Conservation (phyloP, 2,329 filamentous ascomycete species). For the Diaporthe ilicicola region DNA sequence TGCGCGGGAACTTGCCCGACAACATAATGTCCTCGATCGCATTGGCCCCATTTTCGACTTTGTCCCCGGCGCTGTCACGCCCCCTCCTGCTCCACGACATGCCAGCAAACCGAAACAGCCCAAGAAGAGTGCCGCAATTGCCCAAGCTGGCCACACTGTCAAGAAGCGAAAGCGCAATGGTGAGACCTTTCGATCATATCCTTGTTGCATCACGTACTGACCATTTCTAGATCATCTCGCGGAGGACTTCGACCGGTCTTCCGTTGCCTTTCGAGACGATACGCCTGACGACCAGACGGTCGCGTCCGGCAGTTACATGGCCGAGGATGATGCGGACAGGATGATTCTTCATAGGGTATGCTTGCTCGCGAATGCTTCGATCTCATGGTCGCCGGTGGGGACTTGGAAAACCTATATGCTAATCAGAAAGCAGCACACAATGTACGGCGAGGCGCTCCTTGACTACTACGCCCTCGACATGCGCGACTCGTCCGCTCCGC, state of each 20-base stretch:
- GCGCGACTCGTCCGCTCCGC: slow-evolving; percentile 76
- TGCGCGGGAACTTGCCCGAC: slow-evolving; percentile 82
- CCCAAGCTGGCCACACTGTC: slow-evolving; percentile 17
- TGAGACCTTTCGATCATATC: background rate
- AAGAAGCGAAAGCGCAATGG: slow-evolving; percentile 30
- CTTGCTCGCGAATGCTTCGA: background rate
- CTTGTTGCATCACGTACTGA: slow-evolving; percentile 35
- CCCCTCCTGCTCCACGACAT: slow-evolving; percentile 93
- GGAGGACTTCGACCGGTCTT: slow-evolving; percentile 69
- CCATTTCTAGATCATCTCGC: slow-evolving; percentile 46
- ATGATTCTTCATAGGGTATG: slow-evolving; percentile 57
- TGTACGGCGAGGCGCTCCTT: slow-evolving; percentile 91
- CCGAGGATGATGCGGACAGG: slow-evolving; percentile 79
- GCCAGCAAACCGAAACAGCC: slow-evolving; percentile 84
- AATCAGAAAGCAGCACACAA: slow-evolving; percentile 83
- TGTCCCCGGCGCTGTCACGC: slow-evolving; percentile 82
- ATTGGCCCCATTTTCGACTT: slow-evolving; percentile 91
- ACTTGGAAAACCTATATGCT: slow-evolving; percentile 39
- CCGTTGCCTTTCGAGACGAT: slow-evolving; percentile 60
- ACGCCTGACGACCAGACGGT: slow-evolving; percentile 86
- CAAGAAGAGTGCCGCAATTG: slow-evolving; percentile 64
- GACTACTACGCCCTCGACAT: slow-evolving; percentile 95
- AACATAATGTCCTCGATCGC: slow-evolving; percentile 87
- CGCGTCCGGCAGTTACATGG: slow-evolving; percentile 84
- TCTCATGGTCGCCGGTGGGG: background rate